Evolutionary conservation across 805 yeast genomes (phyloP), one percentile per base, ranked within the genome.

Genomic region (Pichia sporocuriosa): DNA sequence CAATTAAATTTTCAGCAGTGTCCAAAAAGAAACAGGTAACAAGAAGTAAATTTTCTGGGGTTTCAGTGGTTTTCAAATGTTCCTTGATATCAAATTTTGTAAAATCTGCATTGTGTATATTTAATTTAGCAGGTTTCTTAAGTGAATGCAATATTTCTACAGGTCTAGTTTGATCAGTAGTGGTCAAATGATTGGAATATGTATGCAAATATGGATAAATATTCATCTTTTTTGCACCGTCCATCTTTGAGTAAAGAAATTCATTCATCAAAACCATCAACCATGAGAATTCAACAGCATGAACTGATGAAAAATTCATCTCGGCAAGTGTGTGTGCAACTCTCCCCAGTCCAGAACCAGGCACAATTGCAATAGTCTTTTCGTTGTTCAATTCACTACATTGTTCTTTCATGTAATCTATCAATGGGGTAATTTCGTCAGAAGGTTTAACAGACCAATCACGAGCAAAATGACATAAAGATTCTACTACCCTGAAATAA

Each of bases 261-360:
- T 73, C 68, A 55, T 82, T 79, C 49, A 86, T 79, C 1, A 82
- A 50, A 47, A 77, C 75, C 96, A 88, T 87, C 44, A 83, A 58
- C 31, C 82, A 73, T 3, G 90, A 83, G 54, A 70, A 76, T 56
- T 89, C 97, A 25, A 86, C 72, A 0, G 94, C 79, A 45, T 80
- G 81, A 0, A 86, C 88, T 7, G 49, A 33, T 7, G 44, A 21
- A 46, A 66, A 72, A 6, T 64, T 53, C 43, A 53, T 16, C 4
- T 13, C 16, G 2, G 78, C 66, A 21, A 86, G 45, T 45, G 79
- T 85, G 55, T 79, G 79, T 2, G 95, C 80, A 0, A 87, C 63
- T 49, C 87, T 66, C 0, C 96, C 96, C 21, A 84, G 66, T 0
- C 97, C 97, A 2, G 93, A 76, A 0, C 97, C 97, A 0, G 97